phyloP scores from a whole-genome alignment of 306 rosid species.

The Psophocarpus tetragonolobus region DNA sequence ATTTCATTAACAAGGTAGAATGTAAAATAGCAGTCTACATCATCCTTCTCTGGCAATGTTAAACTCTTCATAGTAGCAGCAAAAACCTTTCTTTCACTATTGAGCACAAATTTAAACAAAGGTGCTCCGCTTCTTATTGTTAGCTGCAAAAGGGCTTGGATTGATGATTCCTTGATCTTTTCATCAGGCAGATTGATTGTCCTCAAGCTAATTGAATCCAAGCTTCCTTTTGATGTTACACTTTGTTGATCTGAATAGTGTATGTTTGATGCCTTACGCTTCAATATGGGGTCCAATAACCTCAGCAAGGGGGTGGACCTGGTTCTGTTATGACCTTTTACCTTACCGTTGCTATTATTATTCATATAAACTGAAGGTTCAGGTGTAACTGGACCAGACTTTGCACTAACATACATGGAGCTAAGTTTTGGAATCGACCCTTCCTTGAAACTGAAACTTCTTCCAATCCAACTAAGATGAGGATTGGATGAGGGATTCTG shows the following conservation, averaged over 20 bases:
- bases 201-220: constrained; percentile 39
- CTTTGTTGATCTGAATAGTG: constrained; percentile 43
- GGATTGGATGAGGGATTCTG: constrained; percentile 54
- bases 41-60: constrained; percentile 62
- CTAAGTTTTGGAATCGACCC: constrained; percentile 55
- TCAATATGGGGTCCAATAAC: constrained; percentile 76
- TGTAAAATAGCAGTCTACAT: constrained; percentile 55
- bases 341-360: constrained; percentile 46
- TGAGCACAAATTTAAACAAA: constrained; percentile 63
- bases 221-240: constrained; percentile 43
- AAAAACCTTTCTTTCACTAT: constrained; percentile 56
- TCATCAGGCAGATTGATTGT: constrained; percentile 41
- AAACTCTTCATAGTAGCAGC: constrained; percentile 67
- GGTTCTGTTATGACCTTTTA: constrained; percentile 62
- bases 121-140: constrained; percentile 78
- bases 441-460: constrained; percentile 93
- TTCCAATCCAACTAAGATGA: constrained; percentile 62
- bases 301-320: constrained; percentile 72
- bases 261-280: constrained; percentile 53
- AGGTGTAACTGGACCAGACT: constrained; percentile 70
- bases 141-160: constrained; percentile 71
- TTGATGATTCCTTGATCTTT: constrained; percentile 51
- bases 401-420: constrained; percentile 51
- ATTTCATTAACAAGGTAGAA: constrained; percentile 78
- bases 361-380: constrained; percentile 47